Base-by-base conservation (phyloP, 2,329 filamentous ascomycete genomes). In the Bipolaris oryzae region DNA sequence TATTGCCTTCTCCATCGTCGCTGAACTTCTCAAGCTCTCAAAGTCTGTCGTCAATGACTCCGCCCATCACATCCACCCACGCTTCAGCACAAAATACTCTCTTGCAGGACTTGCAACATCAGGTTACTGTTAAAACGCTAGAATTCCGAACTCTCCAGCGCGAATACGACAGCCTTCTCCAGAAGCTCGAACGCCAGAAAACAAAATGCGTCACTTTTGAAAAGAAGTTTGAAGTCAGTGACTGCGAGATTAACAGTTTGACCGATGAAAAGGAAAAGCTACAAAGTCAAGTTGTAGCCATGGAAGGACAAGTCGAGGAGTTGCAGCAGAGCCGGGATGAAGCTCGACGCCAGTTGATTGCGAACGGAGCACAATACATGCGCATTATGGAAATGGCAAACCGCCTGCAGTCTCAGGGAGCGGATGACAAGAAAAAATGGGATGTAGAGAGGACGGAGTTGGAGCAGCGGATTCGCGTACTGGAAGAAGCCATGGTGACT, bases 151-250 rank as follows among this genome's bases (percentile, higher is more conserved):
- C 80, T 1, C 73, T 85, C 6, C 82, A 84, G 63, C 75, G 76
- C n/a, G 83, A 85, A 67, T 82, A 85, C 63, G 78, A 83, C 50
- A 78, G 77, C 43, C 74, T 85, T 3, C 76, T 85, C 3, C 77
- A 82, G 18, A 83, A 81, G 23, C 79, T 82, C 20, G 80, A 82
- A 31, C 76, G 80, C 5, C 81, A 82, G 57, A 78, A 81, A 44
- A 78, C 77, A 13, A 80, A 81, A 61, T 81, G 77, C 41, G 77
- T 78, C 39, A 77, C 82, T 1, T 74, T 85, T 2, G 82, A 83
- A 55, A 80, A 78, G 52, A 75, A 76, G 50, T 71, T 74, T 43
- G 69, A 73, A 57, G 71, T 74, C 42, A 72, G 67, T 45, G 74
- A 74, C 39, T 59, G 70, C 10, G 74, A 76, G 63, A 80, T 85